Conservation (phyloP, 2,329 filamentous ascomycete genomes). For the Neoscytalidium dimidiatum region DNA sequence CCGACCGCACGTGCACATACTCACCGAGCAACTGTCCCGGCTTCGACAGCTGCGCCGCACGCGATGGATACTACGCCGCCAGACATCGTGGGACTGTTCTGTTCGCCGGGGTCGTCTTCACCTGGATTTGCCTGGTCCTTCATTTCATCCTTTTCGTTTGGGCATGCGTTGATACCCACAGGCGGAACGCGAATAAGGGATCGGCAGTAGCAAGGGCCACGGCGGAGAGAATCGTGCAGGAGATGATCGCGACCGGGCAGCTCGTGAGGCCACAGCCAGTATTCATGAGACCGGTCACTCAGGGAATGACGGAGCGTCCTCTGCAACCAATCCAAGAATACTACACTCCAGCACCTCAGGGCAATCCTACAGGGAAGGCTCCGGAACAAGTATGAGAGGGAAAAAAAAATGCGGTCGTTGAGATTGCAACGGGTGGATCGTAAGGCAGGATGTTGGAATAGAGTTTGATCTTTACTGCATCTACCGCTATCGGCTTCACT, state of each 20-base stretch:
- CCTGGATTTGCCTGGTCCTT: conserved; percentile 32
- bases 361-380: too few species aligned
- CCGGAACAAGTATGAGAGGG: not conserved
- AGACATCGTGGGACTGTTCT: conserved; percentile 26
- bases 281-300: not conserved
- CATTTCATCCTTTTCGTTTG: conserved; percentile 40
- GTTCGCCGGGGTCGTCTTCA: conserved; percentile 31
- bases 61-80: conserved; percentile 29
- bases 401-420: not conserved
- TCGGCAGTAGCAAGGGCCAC: not conserved
- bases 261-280: not conserved
- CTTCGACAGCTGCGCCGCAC: conserved; percentile 32
- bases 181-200: conserved; percentile 21
- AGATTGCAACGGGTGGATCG: not conserved
- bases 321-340: not conserved
- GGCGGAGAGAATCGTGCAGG: conserved; percentile 9
- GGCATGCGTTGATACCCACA: conserved; percentile 40
- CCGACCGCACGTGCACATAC: not conserved
- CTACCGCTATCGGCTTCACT: not conserved
- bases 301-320: not conserved
- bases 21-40: not conserved
- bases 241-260: conserved; percentile 7
- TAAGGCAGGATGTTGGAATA: not conserved
- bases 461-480: not conserved
- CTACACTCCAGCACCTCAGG: not conserved